These are phyloP conservation scores for Centella asiatica DNA, from an alignment of 129 eudicot species.

Conservation along the genomic window DNA sequence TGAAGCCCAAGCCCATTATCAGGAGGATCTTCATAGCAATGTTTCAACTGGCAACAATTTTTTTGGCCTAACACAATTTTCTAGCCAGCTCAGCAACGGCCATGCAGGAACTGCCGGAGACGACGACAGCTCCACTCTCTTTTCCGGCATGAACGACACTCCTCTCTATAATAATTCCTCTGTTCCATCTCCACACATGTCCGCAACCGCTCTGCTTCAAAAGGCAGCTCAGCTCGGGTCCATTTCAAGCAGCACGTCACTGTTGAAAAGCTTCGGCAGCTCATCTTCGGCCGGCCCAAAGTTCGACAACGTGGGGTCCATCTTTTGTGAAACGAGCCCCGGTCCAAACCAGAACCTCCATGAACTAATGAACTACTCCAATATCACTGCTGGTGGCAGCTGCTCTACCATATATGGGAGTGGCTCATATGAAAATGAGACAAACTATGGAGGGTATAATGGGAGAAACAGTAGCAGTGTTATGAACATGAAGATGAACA, in stretches of 20 bases:
- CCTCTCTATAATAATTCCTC: constrained; percentile 24
- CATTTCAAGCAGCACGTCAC: constrained; percentile 42
- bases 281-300: constrained; percentile 9
- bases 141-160: too few relatives aligned
- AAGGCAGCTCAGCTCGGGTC: constrained; percentile 83
- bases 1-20: not conserved
- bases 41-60: too few relatives aligned
- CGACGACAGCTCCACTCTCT: constrained; percentile 24
- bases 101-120: too few relatives aligned
- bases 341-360: constrained; percentile 3
- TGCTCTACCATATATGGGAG: not conserved
- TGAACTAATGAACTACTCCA: constrained; percentile 16
- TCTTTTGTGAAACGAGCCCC: too few relatives aligned
- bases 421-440: not conserved
- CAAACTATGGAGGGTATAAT: constrained; percentile 8
- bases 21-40: not conserved
- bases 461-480: not conserved
- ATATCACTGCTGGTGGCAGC: not conserved
- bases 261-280: constrained; percentile 36
- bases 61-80: too few relatives aligned
- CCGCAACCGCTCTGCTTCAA: constrained; percentile 79
- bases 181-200: constrained; percentile 43
- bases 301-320: not conserved
- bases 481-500: not conserved
- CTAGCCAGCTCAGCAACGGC: too few relatives aligned